Evolutionary conservation across 2,329 filamentous ascomycete species (phyloP), one percentile per base, ranked within the genome.

Genomic region (Paraphaeosphaeria sporulosa): DNA sequence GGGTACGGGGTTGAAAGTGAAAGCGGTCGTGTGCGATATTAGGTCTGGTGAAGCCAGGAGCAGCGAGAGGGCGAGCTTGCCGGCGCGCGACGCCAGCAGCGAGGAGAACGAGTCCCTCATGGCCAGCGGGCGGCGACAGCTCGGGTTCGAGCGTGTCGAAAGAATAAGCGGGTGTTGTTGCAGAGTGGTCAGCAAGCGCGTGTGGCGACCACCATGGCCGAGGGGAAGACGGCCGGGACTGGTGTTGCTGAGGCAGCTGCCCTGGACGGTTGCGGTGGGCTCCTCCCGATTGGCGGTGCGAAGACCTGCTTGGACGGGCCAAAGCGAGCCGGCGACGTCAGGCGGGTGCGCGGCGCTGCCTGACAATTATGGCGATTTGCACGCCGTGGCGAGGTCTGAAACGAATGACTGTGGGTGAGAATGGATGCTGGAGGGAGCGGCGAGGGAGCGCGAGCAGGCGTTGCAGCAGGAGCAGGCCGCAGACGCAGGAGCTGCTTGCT

Each of bases 1-100:
- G 3, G 92, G 87, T 42, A 87, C 84, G 15, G 86, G 77, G 48
- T 82, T 86, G 76, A 92, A 90, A 32, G 81, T 84, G 61, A 77
- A 67, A 19, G 79, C 79, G 62, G 51, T 57, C 5, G 73, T 57
- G 23, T 51, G 54, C 27, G 62, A 60, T 57, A 64, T 62, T 60
- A 64, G 34, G 30, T 48, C 50, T 17, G 72, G 63, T 21, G 67
- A 71, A 15, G 73, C 64, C 55, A 78, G 64, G 54, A 78, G 70
- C 15, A 76, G 64, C 63, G 74, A 71, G 56, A 76, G 71, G 50
- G 73, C 67, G 51, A 78, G 69, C 66, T 70, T 76, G 74, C 74
- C 74, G 61, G 74, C 71, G 70, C 68, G 67, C 68, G 74, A 75
- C 64, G 68, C 73, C 71, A 76, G 69, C 68, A 73, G 70, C 64